A percentile compares a stretch with the other conserved stretches of the same genome.
phyloP scores from a whole-genome alignment of 805 yeast genomes.

The Saturnispora quitensis region DNA sequence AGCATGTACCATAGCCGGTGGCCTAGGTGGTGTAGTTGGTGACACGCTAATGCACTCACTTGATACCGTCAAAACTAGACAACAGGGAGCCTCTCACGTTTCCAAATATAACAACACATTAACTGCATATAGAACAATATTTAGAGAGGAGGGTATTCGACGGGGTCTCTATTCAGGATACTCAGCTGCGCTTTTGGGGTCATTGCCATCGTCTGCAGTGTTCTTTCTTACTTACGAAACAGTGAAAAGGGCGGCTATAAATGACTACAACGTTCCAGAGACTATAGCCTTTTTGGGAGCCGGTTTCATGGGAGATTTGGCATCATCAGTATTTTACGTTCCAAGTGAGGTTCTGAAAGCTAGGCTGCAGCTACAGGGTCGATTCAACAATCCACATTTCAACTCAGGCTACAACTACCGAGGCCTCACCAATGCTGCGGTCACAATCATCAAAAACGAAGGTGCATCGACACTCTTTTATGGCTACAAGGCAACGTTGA shows the following conservation, averaged over 20 bases:
- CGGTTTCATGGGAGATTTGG: slow-evolving; percentile 91
- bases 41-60: slow-evolving; percentile 91
- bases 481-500: slow-evolving; percentile 91
- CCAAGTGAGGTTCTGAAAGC: slow-evolving; percentile 95
- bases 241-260: slow-evolving; percentile 62
- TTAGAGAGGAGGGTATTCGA: slow-evolving; percentile 72
- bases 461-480: slow-evolving; percentile 70
- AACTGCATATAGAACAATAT: slow-evolving; percentile 67
- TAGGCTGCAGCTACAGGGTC: slow-evolving; percentile 86
- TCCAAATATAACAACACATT: slow-evolving; percentile 65
- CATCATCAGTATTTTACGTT: slow-evolving; percentile 80
- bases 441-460: slow-evolving; percentile 55
- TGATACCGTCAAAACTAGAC: slow-evolving; percentile 94
- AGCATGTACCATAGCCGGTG: slow-evolving; percentile 79
- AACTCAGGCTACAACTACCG: slow-evolving; percentile 79
- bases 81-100: slow-evolving; percentile 79
- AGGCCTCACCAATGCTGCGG: slow-evolving; percentile 63
- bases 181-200: slow-evolving; percentile 84
- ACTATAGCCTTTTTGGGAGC: slow-evolving; percentile 73
- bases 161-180: slow-evolving; percentile 91
- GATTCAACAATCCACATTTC: slow-evolving; percentile 69
- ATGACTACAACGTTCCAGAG: slow-evolving; percentile 58
- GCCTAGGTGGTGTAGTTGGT: slow-evolving; percentile 89
- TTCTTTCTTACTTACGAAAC: slow-evolving; percentile 88
- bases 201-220: slow-evolving; percentile 89